These are phyloP conservation scores for Cladophialophora chaetospira DNA, from an alignment of 2,329 filamentous ascomycete genomes.

Conservation along the genomic window DNA sequence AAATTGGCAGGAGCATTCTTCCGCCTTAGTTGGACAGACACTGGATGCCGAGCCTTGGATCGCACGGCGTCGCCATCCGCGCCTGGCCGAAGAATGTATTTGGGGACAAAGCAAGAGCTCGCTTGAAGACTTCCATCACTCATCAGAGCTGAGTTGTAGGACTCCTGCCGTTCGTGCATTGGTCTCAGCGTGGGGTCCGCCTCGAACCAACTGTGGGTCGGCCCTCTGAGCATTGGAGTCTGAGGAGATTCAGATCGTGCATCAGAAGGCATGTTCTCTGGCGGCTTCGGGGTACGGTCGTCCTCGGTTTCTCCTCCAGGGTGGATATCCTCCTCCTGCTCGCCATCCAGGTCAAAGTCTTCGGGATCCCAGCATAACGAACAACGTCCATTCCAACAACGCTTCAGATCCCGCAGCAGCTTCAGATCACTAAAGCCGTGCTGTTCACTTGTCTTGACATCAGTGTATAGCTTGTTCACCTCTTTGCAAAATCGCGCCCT, in stretches of 20 bases:
- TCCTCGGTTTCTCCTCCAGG: slow-evolving; percentile 73
- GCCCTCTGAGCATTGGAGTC: slow-evolving; percentile 18
- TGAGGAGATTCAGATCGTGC: slow-evolving; percentile 10
- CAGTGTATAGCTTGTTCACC: slow-evolving; percentile 65
- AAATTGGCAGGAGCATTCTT: slow-evolving; percentile 33
- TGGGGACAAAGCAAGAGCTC: slow-evolving; percentile 62
- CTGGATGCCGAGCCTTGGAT: slow-evolving; percentile 45
- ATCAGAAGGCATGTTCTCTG: neutral
- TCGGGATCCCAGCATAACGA: slow-evolving; percentile 82
- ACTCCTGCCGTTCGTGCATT: slow-evolving; percentile 27
- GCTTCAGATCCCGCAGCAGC: slow-evolving; percentile 90
- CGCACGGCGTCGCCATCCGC: slow-evolving; percentile 33
- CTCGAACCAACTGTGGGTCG: slow-evolving; percentile 26
- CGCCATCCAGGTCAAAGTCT: slow-evolving; percentile 63
- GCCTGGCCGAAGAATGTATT: slow-evolving; percentile 33
- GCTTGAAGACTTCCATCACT: slow-evolving; percentile 58
- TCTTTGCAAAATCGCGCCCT: slow-evolving; percentile 77
- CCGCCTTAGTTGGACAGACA: slow-evolving; percentile 42
- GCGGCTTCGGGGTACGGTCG: slow-evolving; percentile 27
- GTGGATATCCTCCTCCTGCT: slow-evolving; percentile 66
- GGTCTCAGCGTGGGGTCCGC: slow-evolving; percentile 47
- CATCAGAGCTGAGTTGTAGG: slow-evolving; percentile 32
- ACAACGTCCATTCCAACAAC: slow-evolving; percentile 93
- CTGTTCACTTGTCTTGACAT: slow-evolving; percentile 54
- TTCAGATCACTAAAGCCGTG: slow-evolving; percentile 70